Conservation (phyloP, 306 rosid genomes). For the Arachis hypogaea region DNA sequence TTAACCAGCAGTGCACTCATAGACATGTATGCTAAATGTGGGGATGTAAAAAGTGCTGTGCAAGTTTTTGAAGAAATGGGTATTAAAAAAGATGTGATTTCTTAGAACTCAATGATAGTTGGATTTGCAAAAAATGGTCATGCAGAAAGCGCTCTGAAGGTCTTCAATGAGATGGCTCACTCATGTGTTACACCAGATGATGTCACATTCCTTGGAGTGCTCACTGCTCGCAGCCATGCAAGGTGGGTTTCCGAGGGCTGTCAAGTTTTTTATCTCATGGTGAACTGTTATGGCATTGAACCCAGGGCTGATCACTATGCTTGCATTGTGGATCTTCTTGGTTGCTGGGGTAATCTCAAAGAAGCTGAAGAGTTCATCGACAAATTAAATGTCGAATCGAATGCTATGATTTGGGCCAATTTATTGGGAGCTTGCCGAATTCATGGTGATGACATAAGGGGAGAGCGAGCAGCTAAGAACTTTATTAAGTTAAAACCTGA, state of each 20-base stretch:
- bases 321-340: conserved; percentile 80
- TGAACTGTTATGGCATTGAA: conserved; percentile 48
- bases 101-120: conserved; percentile 89
- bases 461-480: conserved; percentile 65
- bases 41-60: conserved; percentile 59
- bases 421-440: conserved; percentile 77
- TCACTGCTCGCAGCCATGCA: conserved; percentile 84
- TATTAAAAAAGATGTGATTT: conserved; percentile 58
- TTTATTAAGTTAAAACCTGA: conserved; percentile 65
- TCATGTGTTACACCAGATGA: conserved; percentile 62
- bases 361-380: conserved; percentile 75
- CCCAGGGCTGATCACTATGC: conserved; percentile 72
- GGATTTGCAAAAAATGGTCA: conserved; percentile 85
- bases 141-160: conserved; percentile 58
- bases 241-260: conserved; percentile 74
- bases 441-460: conserved; percentile 83
- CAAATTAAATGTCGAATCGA: conserved; percentile 48
- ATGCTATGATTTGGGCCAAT: conserved; percentile 76
- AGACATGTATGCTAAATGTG: conserved; percentile 93
- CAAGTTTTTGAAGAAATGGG: conserved; percentile 69
- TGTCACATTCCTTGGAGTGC: conserved; percentile 86
- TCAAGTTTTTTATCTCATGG: conserved; percentile 54
- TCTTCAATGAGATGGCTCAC: conserved; percentile 63
- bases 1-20: conserved; percentile 69
- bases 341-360: conserved; percentile 77